Conservation (phyloP, 2,329 filamentous ascomycete species). For the Mariannaea sp. region DNA sequence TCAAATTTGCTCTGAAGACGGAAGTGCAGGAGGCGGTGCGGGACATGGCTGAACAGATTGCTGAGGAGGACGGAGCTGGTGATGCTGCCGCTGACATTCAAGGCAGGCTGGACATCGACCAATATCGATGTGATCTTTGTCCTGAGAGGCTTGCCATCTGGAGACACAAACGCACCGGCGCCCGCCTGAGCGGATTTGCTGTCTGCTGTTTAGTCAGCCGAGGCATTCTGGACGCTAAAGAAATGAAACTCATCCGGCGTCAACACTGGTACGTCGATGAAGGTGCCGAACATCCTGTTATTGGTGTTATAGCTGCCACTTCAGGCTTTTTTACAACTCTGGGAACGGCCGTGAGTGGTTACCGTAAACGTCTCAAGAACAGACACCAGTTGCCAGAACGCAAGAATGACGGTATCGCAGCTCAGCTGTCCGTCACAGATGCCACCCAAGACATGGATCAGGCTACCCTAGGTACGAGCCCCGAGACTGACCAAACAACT, state of each 20-base stretch:
- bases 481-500: constrained; percentile 1
- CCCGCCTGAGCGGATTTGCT: constrained; percentile 65
- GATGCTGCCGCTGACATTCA: constrained; percentile 60
- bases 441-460: constrained; percentile 7
- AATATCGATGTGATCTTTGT: constrained; percentile 62
- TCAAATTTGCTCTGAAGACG: constrained; percentile 56
- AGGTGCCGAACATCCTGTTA: constrained; percentile 67
- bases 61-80: constrained; percentile 58
- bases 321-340: constrained; percentile 68
- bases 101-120: constrained; percentile 56
- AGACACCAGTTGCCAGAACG: not conserved
- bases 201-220: constrained; percentile 61
- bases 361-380: constrained; percentile 24
- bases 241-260: constrained; percentile 56
- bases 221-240: constrained; percentile 58
- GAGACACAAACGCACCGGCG: constrained; percentile 59
- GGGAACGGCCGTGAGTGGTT: constrained; percentile 30
- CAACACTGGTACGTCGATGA: constrained; percentile 67
- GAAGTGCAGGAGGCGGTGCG: constrained; percentile 46
- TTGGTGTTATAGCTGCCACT: constrained; percentile 67
- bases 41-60: constrained; percentile 57
- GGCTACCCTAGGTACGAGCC: constrained; percentile 4
- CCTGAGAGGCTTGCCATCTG: constrained; percentile 65
- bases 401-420: not conserved
- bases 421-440: not conserved